Evolutionary conservation across 345 rosid genomes (phyloP), one percentile per base, ranked within the genome.

Genomic region (Lepidium africanum): DNA sequence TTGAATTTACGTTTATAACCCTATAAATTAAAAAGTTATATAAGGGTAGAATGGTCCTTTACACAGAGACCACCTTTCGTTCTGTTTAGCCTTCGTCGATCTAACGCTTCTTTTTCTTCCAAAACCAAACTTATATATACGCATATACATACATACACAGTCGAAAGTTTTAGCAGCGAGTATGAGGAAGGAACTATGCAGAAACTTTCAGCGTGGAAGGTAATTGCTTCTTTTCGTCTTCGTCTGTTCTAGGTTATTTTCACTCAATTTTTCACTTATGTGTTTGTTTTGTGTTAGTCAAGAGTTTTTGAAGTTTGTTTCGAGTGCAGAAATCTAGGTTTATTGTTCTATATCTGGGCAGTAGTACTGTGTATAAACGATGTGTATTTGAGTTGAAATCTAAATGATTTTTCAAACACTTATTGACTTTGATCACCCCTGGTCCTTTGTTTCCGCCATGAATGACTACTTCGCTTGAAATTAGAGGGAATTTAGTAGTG

Each of bases 181-280:
- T 45, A 76, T 70, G 73, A 83, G 70, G 73, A 85, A 77, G 54
- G 91, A 85, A 10, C 65, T 64, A 15, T 91, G 97, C 71, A 88
- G 93, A 70, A 82, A 91, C 58, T 91, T 87, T 73, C 97, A 84
- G 83, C 91, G 88, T 6, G 97, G 97, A 50, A 78, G 82, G 97
- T 87, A 27, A 7, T 0, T 42, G 11, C 10, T 30, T 67, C 65
- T 32, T 56, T 52, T 54, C 58, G 17, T 73, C 55, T 21, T 49
- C 36, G 30, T 59, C 58, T 11, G 15, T 54, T 49, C n/a, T 39
- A 45, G 13, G 2, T 35, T 35, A 7, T 25, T 14, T 48, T 48
- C 1, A 16, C 3, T 15, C 50, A 19, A n/a, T 52, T 60, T 36
- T 33, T 40, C 30, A 33, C 16, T 59, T 13, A 9, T 56, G 53